phyloP scores from a whole-genome alignment of 2,329 filamentous ascomycete genomes.

The Diaporthe humulicola region DNA sequence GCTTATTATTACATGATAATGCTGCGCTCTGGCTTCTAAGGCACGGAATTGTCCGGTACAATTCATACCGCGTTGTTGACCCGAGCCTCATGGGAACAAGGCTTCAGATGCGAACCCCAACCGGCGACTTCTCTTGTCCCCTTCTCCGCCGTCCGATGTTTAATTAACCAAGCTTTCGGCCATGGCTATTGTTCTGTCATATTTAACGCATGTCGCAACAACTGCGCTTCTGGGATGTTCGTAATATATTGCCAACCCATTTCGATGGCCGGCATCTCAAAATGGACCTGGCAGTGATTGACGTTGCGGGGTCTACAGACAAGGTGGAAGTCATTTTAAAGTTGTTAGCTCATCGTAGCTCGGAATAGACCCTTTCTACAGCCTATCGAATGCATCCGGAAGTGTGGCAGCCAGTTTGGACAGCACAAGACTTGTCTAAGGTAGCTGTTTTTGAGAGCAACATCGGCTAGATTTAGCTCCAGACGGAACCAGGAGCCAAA shows the following conservation, averaged over 20 bases:
- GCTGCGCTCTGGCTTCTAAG: not conserved
- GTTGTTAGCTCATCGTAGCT: not conserved
- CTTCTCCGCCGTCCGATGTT: not conserved
- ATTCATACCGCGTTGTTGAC: too few species aligned
- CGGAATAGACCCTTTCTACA: not conserved
- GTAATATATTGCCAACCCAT: not conserved
- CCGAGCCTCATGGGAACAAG: not conserved
- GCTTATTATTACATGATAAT: not conserved
- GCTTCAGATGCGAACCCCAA: not conserved
- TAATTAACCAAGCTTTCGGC: not conserved
- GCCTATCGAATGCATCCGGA: not conserved
- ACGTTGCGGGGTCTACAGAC: not conserved
- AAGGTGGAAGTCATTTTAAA: not conserved
- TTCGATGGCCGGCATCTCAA: not conserved
- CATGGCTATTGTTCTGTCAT: not conserved
- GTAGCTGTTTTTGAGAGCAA: too few species aligned
- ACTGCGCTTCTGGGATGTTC: not conserved
- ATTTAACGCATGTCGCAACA: not conserved
- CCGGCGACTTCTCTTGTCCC: not conserved
- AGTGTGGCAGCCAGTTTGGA: not conserved
- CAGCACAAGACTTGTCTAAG: too few species aligned
- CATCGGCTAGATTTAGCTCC: too few species aligned
- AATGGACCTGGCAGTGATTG: not conserved
- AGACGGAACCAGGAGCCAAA: not conserved
- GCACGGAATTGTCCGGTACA: not conserved